These are phyloP conservation scores for Talaromyces albobiverticillius DNA, from an alignment of 2,329 filamentous ascomycete genomes.

Conservation along the genomic window DNA sequence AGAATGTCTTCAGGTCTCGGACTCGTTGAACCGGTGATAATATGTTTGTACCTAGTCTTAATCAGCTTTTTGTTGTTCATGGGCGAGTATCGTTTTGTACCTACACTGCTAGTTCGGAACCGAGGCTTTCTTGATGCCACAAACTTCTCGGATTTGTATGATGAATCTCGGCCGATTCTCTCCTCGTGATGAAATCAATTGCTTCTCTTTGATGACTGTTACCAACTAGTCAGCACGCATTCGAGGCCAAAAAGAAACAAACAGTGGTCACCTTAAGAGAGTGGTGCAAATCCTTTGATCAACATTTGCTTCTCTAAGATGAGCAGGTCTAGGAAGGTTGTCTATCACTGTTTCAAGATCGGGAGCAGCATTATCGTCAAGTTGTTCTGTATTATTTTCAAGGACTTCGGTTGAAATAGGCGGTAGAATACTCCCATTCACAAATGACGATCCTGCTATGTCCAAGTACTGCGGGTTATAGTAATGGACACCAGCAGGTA, in stretches of 20 bases:
- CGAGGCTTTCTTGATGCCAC: neutral
- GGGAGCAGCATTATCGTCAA: neutral
- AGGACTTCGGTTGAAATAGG: neutral
- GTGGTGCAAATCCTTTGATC: neutral
- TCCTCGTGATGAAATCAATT: neutral
- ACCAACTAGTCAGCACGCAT: neutral
- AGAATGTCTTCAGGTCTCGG: conserved; percentile 79
- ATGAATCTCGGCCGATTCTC: neutral
- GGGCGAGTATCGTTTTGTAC: neutral
- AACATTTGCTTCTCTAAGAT: neutral
- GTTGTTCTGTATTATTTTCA: neutral
- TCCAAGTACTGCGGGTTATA: neutral
- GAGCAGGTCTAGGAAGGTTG: neutral
- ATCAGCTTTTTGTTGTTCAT: neutral
- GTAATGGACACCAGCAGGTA: neutral
- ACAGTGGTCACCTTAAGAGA: neutral
- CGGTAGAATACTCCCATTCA: neutral
- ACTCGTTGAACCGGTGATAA: neutral
- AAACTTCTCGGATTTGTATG: neutral
- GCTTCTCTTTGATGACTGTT: neutral
- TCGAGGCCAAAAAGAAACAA: neutral
- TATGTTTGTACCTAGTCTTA: neutral
- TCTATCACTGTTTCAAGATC: neutral
- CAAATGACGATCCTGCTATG: neutral
- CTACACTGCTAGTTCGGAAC: neutral